These are phyloP conservation scores for Pestalotiopsis sp. DNA, from an alignment of 2,329 filamentous ascomycete species.

Conservation along the genomic window DNA sequence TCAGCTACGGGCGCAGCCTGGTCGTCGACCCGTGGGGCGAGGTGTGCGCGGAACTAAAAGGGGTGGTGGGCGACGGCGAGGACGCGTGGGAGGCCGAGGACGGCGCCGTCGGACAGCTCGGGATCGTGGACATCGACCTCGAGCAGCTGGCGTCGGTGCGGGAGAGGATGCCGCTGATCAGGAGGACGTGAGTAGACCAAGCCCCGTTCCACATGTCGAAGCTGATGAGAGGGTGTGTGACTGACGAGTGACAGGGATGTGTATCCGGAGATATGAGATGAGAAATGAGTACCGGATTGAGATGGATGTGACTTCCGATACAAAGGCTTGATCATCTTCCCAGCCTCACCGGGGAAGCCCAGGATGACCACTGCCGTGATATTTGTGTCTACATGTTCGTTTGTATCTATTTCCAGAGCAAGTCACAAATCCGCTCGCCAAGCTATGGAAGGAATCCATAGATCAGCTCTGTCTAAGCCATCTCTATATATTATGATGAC, in stretches of 20 bases:
- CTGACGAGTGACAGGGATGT: conserved; percentile 26
- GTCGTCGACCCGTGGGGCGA: conserved; percentile 87
- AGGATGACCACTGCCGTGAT: too few relatives aligned
- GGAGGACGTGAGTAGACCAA: conserved; percentile 49
- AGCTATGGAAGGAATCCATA: too few relatives aligned
- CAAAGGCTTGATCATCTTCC: too few relatives aligned
- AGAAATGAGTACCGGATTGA: background rate
- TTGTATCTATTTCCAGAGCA: too few relatives aligned
- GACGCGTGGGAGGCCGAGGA: conserved; percentile 32
- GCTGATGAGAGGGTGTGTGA: background rate
- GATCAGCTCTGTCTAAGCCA: too few relatives aligned
- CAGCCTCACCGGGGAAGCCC: too few relatives aligned
- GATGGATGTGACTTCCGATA: too few relatives aligned
- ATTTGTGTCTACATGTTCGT: too few relatives aligned
- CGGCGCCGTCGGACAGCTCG: conserved; percentile 48
- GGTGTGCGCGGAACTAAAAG: conserved; percentile 67
- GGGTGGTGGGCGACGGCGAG: conserved; percentile 46
- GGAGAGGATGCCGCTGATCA: conserved; percentile 52
- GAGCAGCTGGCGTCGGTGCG: conserved; percentile 49
- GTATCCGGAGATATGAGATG: conserved; percentile 24
- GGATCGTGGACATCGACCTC: conserved; percentile 57
- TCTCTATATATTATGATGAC: too few relatives aligned
- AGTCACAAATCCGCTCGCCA: too few relatives aligned
- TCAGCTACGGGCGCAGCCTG: conserved; percentile 84
- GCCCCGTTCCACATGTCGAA: background rate